Evolutionary conservation across 2,329 filamentous ascomycete genomes (phyloP).

Genomic region (Aspergillus clavatus): DNA sequence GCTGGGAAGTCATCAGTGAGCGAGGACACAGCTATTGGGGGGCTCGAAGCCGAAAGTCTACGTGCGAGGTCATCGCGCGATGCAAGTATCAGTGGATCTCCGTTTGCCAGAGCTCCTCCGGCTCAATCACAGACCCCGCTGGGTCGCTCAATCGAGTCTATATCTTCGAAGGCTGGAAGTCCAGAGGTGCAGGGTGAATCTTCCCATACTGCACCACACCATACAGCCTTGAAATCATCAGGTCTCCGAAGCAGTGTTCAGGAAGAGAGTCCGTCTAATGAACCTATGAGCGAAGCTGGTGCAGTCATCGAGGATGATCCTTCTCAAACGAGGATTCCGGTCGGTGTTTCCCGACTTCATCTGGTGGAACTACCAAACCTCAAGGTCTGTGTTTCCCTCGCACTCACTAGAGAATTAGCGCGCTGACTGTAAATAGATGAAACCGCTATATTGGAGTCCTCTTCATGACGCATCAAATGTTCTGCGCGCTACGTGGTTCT

Average conservation of each 20-base stretch:
- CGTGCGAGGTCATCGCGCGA: slow-evolving; percentile 25
- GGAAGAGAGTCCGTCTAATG: slow-evolving; percentile 13
- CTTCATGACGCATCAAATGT: slow-evolving; percentile 83
- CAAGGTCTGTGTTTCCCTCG: slow-evolving; percentile 25
- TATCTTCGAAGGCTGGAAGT: slow-evolving; percentile 19
- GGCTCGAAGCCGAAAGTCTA: slow-evolving; percentile 19
- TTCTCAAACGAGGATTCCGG: slow-evolving; percentile 60
- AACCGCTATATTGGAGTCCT: slow-evolving; percentile 96
- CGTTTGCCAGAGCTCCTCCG: slow-evolving; percentile 43
- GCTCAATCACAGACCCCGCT: slow-evolving; percentile 26
- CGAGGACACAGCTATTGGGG: slow-evolving; percentile 22
- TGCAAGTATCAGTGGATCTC: slow-evolving; percentile 45
- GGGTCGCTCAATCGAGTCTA: slow-evolving; percentile 28
- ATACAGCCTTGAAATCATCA: slow-evolving; percentile 22
- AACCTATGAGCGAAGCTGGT: slow-evolving; percentile 10
- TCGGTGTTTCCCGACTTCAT: slow-evolving; percentile 86
- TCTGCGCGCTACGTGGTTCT: slow-evolving; percentile 91
- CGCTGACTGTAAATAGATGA: slow-evolving; percentile 58
- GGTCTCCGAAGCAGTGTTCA: slow-evolving; percentile 24
- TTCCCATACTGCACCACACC: slow-evolving; percentile 12
- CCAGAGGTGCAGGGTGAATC: slow-evolving; percentile 18
- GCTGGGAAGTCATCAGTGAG: slow-evolving; percentile 22
- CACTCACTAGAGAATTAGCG: not conserved
- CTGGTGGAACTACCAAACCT: slow-evolving; percentile 76
- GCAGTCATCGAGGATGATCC: slow-evolving; percentile 24